Evolutionary conservation across 139 green algal genomes (phyloP).

Genomic region (Protoeuglena noctilucae): DNA sequence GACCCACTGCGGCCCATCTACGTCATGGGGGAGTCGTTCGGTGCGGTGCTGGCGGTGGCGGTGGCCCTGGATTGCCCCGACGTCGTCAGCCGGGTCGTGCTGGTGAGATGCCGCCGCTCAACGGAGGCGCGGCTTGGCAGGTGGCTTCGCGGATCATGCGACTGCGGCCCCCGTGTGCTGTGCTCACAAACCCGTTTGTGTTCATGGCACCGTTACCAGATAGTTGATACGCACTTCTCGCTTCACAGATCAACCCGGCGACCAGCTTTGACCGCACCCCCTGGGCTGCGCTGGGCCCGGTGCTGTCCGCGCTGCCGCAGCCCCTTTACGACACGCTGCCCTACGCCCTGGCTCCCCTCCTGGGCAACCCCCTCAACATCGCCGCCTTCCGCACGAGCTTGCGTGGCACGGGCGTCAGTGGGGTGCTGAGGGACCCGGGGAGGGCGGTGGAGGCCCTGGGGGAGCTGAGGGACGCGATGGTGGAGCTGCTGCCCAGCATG

Average conservation of each 20-base stretch:
- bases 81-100: constrained; percentile 3
- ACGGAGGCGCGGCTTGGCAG: neutral
- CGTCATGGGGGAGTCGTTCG: constrained; percentile 77
- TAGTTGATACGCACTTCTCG: too few species aligned
- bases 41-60: constrained; percentile 53
- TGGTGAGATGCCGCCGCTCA: constrained; percentile 1
- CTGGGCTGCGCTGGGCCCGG: constrained; percentile 44
- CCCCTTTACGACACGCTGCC: constrained; percentile 56
- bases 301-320: constrained; percentile 3
- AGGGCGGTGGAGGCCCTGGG: too few species aligned
- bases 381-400: too few species aligned
- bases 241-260: constrained; percentile 65
- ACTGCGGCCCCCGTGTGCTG: too few species aligned
- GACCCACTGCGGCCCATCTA: constrained; percentile 51
- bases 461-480: too few species aligned
- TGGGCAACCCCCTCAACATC: constrained; percentile 65
- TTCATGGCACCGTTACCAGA: too few species aligned
- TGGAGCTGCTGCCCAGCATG: too few species aligned
- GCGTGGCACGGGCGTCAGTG: too few species aligned
- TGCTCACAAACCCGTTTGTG: too few species aligned
- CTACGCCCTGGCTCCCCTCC: constrained; percentile 47
- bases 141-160: too few species aligned
- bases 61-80: constrained; percentile 21
- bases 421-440: too few species aligned
- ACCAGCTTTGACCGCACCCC: constrained; percentile 46